phyloP scores from a whole-genome alignment of 768 basidiomycete genomes.

The Hygrocybe punicea region DNA sequence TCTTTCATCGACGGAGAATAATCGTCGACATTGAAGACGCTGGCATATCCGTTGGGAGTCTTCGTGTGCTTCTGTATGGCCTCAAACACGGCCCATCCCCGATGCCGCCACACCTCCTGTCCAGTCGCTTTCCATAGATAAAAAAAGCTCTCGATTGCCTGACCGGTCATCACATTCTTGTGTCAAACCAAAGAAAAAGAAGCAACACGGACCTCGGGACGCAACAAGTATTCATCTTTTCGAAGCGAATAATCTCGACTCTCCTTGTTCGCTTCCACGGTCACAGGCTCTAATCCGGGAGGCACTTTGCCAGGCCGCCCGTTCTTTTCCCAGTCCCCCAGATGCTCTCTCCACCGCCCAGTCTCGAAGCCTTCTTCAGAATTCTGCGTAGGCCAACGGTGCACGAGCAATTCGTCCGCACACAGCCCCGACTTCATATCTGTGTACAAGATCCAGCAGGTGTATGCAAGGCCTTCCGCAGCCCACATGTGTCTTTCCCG shows the following conservation, averaged over 20 bases:
- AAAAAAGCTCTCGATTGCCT: conserved; percentile 55
- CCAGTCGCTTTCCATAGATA: conserved; percentile 53
- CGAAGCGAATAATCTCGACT: conserved; percentile 40
- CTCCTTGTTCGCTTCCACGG: conserved; percentile 12
- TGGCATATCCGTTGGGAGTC: conserved; percentile 47
- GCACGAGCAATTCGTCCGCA: conserved; percentile 52
- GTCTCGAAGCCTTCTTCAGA: conserved; percentile 6
- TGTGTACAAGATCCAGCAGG: conserved; percentile 60
- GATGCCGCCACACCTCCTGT: conserved; percentile 48
- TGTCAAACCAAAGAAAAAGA: not conserved
- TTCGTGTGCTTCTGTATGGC: conserved; percentile 48
- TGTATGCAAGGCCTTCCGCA: conserved; percentile 58
- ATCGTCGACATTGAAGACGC: conserved; percentile 37
- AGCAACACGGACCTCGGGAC: conserved; percentile 53
- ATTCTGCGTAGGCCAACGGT: conserved; percentile 34
- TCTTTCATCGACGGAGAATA: conserved; percentile 32
- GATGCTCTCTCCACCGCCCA: conserved; percentile 39
- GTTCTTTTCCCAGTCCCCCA: conserved; percentile 43
- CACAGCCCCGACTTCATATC: conserved; percentile 64
- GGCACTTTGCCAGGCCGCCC: conserved; percentile 36
- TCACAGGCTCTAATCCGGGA: conserved; percentile 32
- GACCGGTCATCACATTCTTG: too few relatives aligned
- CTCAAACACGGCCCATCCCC: conserved; percentile 39
- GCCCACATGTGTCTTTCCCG: conserved; percentile 55
- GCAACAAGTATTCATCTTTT: conserved; percentile 38